A percentile compares a stretch with the other conserved stretches of the same genome.
These are phyloP conservation scores for Trichoderma sp. DNA, from an alignment of 2,329 filamentous ascomycete species.

Conservation along the genomic window DNA sequence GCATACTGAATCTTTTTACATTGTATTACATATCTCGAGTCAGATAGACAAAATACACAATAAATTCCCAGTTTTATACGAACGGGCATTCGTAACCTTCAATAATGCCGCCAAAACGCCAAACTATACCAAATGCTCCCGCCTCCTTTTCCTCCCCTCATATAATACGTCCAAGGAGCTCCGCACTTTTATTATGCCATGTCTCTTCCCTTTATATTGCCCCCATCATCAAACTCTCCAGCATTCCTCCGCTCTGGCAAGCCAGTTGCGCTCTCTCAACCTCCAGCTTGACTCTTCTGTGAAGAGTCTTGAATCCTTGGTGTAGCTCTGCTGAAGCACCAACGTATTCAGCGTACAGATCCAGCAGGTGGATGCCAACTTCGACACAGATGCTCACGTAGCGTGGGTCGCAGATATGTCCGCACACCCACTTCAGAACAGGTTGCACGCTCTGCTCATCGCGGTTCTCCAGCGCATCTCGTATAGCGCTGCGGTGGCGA, in stretches of 20 bases:
- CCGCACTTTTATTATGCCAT: background rate
- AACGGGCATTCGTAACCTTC: background rate
- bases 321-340: slow-evolving; percentile 72
- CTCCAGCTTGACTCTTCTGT: slow-evolving; percentile 68
- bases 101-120: slow-evolving; percentile 16
- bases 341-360: slow-evolving; percentile 80
- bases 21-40: slow-evolving; percentile 1
- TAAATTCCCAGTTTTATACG: slow-evolving; percentile 2
- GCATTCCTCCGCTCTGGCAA: slow-evolving; percentile 79
- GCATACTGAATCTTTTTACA: background rate
- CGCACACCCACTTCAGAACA: slow-evolving; percentile 77
- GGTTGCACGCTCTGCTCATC: slow-evolving; percentile 80
- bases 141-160: background rate
- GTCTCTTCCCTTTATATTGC: slow-evolving; percentile 20
- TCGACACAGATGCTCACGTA: slow-evolving; percentile 80
- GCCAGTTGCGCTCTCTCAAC: slow-evolving; percentile 82
- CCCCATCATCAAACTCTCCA: slow-evolving; percentile 61
- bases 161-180: background rate
- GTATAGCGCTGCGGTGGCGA: slow-evolving; percentile 80
- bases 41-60: background rate
- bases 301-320: slow-evolving; percentile 64
- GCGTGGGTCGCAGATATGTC: slow-evolving; percentile 76
- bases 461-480: slow-evolving; percentile 73
- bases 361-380: slow-evolving; percentile 74
- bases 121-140: slow-evolving; percentile 15